These are phyloP conservation scores for Apiospora saccharicola DNA, from an alignment of 2,329 filamentous ascomycete genomes.

Conservation along the genomic window DNA sequence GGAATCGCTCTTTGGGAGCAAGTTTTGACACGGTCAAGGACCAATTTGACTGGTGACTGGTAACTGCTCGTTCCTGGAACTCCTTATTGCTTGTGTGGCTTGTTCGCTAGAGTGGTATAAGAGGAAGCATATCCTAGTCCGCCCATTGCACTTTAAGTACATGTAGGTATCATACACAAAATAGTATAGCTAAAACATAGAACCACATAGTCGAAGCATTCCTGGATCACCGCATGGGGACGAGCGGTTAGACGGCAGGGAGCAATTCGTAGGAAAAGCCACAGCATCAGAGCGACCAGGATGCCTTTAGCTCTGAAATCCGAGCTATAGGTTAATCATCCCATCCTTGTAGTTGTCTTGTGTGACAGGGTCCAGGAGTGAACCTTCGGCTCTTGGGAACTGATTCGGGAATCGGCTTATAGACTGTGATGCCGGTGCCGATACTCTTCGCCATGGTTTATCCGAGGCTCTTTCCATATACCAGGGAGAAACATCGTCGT, in stretches of 20 bases:
- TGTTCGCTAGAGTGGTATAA: background rate
- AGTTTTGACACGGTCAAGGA: background rate
- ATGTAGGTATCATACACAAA: background rate
- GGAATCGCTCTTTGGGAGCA: background rate
- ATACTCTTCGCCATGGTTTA: too few species aligned
- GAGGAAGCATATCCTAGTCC: background rate
- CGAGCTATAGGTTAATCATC: background rate
- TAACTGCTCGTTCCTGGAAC: background rate
- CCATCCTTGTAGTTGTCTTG: background rate
- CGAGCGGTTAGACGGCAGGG: background rate
- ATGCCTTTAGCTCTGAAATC: background rate
- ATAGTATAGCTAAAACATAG: too few species aligned
- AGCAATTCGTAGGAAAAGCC: background rate
- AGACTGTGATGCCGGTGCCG: background rate
- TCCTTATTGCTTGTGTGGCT: background rate
- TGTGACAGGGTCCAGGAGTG: background rate
- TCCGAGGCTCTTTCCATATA: too few species aligned
- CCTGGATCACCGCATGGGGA: background rate
- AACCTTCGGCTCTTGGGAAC: background rate
- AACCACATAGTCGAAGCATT: background rate
- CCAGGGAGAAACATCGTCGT: too few species aligned
- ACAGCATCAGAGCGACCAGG: background rate
- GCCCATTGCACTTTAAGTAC: background rate
- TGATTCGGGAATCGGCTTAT: too few species aligned
- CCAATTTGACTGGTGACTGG: background rate